A percentile compares a stretch with the other conserved stretches of the same genome.
phyloP scores from a whole-genome alignment of 257 asterid species.

The Handroanthus guayacan region DNA sequence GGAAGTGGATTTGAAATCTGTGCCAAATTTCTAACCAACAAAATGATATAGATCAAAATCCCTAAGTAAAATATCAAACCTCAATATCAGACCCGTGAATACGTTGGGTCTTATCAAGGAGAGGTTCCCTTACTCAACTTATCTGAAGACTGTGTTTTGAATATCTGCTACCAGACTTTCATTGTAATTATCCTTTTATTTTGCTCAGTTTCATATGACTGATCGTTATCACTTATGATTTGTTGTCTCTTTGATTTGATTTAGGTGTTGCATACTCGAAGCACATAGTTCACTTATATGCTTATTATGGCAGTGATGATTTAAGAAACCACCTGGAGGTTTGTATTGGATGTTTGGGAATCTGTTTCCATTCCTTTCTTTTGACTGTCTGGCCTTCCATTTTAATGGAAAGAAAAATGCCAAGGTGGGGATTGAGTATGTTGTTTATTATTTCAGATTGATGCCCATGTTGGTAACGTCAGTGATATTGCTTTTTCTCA shows the following conservation, averaged over 20 bases:
- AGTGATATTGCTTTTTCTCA: constrained; percentile 69
- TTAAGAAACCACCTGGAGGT: constrained; percentile 66
- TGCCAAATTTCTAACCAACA: background rate
- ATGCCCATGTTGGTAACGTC: constrained; percentile 68
- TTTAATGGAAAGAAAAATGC: background rate
- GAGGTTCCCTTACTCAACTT: constrained; percentile 16
- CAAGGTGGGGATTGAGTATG: constrained; percentile 12
- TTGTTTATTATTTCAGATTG: constrained; percentile 55
- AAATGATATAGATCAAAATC: background rate
- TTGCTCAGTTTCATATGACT: background rate
- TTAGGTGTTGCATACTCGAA: constrained; percentile 84
- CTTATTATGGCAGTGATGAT: constrained; percentile 53
- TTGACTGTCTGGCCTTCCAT: background rate
- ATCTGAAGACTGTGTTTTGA: background rate
- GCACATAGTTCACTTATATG: constrained; percentile 69
- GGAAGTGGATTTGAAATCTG: background rate
- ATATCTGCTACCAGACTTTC: constrained; percentile 11
- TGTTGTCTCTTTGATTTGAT: constrained; percentile 21
- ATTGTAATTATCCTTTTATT: constrained; percentile 16
- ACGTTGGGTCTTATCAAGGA: background rate
- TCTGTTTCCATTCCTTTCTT: constrained; percentile 6
- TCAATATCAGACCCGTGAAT: background rate
- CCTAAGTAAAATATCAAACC: background rate
- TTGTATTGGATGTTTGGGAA: constrained; percentile 38
- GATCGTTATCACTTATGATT: constrained; percentile 19